Percentiles rank a stretch among this genome's conserved stretches.
Evolutionary conservation across 257 asterid species (phyloP).

Genomic region (Paulownia fortunei): DNA sequence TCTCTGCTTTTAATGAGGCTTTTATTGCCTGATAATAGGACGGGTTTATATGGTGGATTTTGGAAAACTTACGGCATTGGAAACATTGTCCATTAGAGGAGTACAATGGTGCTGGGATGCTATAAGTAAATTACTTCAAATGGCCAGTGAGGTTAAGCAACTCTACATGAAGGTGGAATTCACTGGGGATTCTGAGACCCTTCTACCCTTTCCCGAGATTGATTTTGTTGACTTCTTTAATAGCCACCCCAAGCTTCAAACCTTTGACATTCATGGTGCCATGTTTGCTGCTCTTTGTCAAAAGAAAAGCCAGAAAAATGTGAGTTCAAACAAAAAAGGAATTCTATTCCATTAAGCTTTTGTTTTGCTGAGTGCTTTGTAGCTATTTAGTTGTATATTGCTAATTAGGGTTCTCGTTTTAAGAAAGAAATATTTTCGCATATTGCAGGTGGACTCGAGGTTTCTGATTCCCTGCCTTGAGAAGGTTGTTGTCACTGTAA

Average conservation of each 20-base stretch:
- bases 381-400: background rate
- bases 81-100: conserved; percentile 80
- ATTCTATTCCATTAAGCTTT: background rate
- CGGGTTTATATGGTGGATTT: conserved; percentile 71
- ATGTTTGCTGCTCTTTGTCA: conserved; percentile 98
- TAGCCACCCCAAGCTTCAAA: conserved; percentile 80
- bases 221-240: conserved; percentile 94
- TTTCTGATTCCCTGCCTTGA: conserved; percentile 79
- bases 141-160: conserved; percentile 91
- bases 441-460: conserved; percentile 68
- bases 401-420: background rate
- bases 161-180: conserved; percentile 96
- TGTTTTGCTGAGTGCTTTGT: background rate
- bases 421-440: background rate
- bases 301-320: conserved; percentile 90
- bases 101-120: conserved; percentile 97
- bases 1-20: background rate
- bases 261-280: conserved; percentile 92
- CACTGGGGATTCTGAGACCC: conserved; percentile 76
- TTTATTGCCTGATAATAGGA: conserved; percentile 52
- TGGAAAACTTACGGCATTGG: conserved; percentile 82
- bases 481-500: conserved; percentile 76
- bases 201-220: conserved; percentile 85
- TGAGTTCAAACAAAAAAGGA: conserved; percentile 40
- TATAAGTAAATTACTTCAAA: conserved; percentile 68